Evolutionary conservation across 768 basidiomycete genomes (phyloP).

Genomic region (Lentinula guzmanii): DNA sequence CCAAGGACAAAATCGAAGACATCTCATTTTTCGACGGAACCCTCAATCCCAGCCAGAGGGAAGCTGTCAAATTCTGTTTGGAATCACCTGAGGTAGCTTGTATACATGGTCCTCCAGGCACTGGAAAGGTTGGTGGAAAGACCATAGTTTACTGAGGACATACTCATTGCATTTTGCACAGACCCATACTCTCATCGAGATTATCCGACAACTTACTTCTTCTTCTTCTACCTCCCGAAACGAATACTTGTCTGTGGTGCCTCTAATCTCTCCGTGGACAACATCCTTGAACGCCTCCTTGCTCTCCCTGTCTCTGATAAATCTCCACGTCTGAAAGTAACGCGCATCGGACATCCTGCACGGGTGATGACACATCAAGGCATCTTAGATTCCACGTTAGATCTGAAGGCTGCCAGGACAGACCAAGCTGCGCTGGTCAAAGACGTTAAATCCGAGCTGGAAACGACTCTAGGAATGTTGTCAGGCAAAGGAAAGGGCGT

Average conservation of each 20-base stretch:
- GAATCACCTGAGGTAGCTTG: slow-evolving; percentile 79
- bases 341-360: slow-evolving; percentile 94
- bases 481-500: slow-evolving; percentile 69
- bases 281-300: slow-evolving; percentile 83
- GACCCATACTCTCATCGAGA: slow-evolving; percentile 93
- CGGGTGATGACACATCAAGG: slow-evolving; percentile 74
- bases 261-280: slow-evolving; percentile 93
- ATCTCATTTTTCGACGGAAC: slow-evolving; percentile 67
- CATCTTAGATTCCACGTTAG: slow-evolving; percentile 62
- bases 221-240: slow-evolving; percentile 40
- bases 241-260: slow-evolving; percentile 88
- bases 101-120: slow-evolving; percentile 97
- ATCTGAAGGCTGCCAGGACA: slow-evolving; percentile 65
- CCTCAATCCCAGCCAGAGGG: slow-evolving; percentile 80
- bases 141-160: background rate
- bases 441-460: slow-evolving; percentile 86
- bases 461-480: slow-evolving; percentile 57
- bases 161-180: slow-evolving; percentile 14
- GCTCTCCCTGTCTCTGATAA: slow-evolving; percentile 48
- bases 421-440: slow-evolving; percentile 82
- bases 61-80: slow-evolving; percentile 80
- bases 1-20: slow-evolving; percentile 25
- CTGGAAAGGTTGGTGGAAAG: background rate
- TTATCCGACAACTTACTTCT: slow-evolving; percentile 74
- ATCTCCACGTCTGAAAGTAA: slow-evolving; percentile 52